phyloP scores from a whole-genome alignment of 805 yeast genomes.

The Yamadazyma nakazawae region DNA sequence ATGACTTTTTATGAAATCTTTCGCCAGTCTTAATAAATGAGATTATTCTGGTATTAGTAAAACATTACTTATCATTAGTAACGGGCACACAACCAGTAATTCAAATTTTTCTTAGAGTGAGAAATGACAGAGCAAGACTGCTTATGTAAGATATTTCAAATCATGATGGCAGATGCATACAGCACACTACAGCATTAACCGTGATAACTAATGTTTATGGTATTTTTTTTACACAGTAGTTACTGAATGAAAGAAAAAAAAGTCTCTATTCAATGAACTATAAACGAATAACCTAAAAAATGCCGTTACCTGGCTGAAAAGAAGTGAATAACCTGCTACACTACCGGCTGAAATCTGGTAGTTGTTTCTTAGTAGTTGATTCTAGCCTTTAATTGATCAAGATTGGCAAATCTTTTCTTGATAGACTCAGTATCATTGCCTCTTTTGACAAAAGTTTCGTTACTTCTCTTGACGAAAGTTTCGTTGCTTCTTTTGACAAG shows the following conservation, averaged over 20 bases:
- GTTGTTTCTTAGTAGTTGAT: neutral
- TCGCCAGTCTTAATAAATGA: neutral
- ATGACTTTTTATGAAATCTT: neutral
- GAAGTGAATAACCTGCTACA: neutral
- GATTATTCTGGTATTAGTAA: neutral
- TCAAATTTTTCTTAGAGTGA: neutral
- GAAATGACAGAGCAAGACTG: neutral
- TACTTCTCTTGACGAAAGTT: neutral
- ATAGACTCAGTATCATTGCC: conserved; percentile 7
- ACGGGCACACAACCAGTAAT: neutral
- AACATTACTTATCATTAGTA: neutral
- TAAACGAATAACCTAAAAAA: neutral
- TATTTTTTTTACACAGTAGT: too few species aligned
- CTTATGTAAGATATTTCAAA: neutral
- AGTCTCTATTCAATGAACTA: too few species aligned
- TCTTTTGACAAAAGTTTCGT: conserved; percentile 1
- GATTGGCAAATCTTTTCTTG: conserved; percentile 8
- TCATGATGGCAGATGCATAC: too few species aligned
- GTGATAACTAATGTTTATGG: too few species aligned
- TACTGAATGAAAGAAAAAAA: too few species aligned
- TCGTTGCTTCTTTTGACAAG: neutral
- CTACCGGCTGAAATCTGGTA: neutral
- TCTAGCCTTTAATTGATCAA: conserved; percentile 1
- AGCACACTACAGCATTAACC: too few species aligned
- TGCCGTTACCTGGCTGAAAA: neutral